Base-by-base conservation (phyloP, 257 asterid genomes). In the Solanum verrucosum region DNA sequence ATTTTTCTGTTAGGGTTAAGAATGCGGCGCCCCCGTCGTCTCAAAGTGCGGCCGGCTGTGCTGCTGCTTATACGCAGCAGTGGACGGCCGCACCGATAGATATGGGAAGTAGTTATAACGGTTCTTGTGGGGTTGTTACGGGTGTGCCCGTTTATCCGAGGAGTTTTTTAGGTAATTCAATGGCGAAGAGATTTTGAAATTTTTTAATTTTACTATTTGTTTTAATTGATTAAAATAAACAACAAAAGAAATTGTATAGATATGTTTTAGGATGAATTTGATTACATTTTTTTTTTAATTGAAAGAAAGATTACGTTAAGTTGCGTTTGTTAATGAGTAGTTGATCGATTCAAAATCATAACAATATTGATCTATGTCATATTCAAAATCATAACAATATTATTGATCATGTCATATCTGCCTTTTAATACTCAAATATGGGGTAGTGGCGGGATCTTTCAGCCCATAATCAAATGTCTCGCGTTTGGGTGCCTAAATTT, bases 1-100 rank as follows among this genome's bases (percentile, higher is more conserved):
- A 96, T 93, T 77, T 96, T 13, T 93, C 98, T 4, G 95, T 94
- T 23, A 91, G 84, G 87, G 93, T 92, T 15, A 93, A 88, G 82
- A 84, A 86, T 67, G 87, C 84, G 27, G 74, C 83, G 9, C 90
- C 87, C 29, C 90, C 86, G 6, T 60, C 86, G 8, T 60, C 85
- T 3, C 68, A 18, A 31, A 49, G 20, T 18, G 93, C 84, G 83
- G 89, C 71, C 71, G 71, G 56, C 9, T 65, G 42, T 86, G 91
- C 89, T 42, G 87, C 77, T 37, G 40, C 90, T 29, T 88, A 87
- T 84, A 88, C 92, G 56, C 85, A 73, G 92, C 94, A 91, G 87
- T 87, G 91, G 86, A 88, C 68, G 89, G 1, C 89, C 3, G 33
- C 67, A 2, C 6, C 34, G 20, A 91, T 91, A 42, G 87, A 88